These are phyloP conservation scores for Coniochaeta pulveracea DNA, from an alignment of 2,329 filamentous ascomycete genomes.

Conservation along the genomic window DNA sequence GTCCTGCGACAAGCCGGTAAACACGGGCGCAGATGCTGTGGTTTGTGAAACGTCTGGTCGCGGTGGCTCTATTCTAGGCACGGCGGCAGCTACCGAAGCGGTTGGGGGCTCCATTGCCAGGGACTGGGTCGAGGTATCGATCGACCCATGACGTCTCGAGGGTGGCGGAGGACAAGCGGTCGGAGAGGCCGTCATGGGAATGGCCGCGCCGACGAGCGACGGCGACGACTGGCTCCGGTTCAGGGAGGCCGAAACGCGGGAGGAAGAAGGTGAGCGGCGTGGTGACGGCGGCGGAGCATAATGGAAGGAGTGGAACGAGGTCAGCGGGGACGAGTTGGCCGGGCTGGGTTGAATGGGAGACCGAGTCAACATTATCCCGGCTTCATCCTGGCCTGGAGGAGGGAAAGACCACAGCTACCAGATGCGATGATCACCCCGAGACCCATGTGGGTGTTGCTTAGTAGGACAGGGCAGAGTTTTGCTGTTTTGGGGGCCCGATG, in stretches of 20 bases:
- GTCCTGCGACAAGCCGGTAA: neutral
- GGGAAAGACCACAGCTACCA: neutral
- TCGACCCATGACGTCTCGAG: slow-evolving; percentile 30
- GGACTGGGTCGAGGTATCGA: slow-evolving; percentile 36
- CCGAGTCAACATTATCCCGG: slow-evolving; percentile 47
- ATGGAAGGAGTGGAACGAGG: slow-evolving; percentile 27
- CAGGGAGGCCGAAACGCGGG: slow-evolving; percentile 20
- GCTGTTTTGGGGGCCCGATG: neutral
- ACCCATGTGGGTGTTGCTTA: neutral
- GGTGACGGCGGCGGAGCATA: slow-evolving; percentile 34
- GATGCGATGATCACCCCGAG: slow-evolving; percentile 1
- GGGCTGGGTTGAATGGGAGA: slow-evolving; percentile 39
- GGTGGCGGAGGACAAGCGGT: slow-evolving; percentile 11
- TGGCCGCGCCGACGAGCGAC: slow-evolving; percentile 5
- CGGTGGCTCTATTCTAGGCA: neutral
- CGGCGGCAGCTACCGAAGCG: neutral
- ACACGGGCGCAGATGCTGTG: neutral
- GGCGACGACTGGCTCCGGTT: slow-evolving; percentile 13
- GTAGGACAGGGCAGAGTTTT: neutral
- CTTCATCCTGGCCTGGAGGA: slow-evolving; percentile 28
- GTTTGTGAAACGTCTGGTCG: neutral
- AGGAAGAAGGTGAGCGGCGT: slow-evolving; percentile 27
- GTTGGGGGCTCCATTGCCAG: slow-evolving; percentile 31
- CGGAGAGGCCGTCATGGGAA: slow-evolving; percentile 13
- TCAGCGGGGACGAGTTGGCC: slow-evolving; percentile 38